Conservation (phyloP, 1,284 basidiomycete species). For the Agroathelia rolfsii region DNA sequence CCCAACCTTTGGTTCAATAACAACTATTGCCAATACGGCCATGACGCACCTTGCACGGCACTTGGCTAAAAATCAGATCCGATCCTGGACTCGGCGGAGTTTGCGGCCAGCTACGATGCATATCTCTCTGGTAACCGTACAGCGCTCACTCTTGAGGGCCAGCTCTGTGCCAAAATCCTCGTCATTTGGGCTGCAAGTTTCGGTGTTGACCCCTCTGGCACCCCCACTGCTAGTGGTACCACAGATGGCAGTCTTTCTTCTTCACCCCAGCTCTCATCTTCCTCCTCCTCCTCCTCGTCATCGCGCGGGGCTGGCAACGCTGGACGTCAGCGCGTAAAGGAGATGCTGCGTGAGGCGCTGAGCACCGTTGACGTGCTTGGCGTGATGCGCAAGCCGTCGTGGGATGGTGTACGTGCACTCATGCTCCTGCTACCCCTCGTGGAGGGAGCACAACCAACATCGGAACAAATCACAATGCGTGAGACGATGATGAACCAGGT, state of each 20-base stretch:
- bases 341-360: slow-evolving; percentile 66
- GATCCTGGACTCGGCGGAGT: slow-evolving; percentile 66
- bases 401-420: slow-evolving; percentile 77
- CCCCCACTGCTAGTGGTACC: slow-evolving; percentile 15
- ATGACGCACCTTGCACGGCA: too few species aligned
- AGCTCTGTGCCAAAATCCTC: slow-evolving; percentile 58
- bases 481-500: slow-evolving; percentile 56
- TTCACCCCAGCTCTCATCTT: slow-evolving; percentile 11
- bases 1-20: too few species aligned
- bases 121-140: slow-evolving; percentile 47
- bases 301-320: slow-evolving; percentile 10
- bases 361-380: slow-evolving; percentile 71
- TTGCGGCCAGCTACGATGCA: slow-evolving; percentile 56
- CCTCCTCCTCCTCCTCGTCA: slow-evolving; percentile 14
- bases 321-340: slow-evolving; percentile 27
- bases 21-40: too few species aligned
- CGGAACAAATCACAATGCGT: slow-evolving; percentile 48
- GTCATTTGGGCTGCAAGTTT: slow-evolving; percentile 83
- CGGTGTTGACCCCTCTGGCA: slow-evolving; percentile 51
- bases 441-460: too few species aligned
- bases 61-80: too few species aligned
- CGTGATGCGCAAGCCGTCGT: slow-evolving; percentile 70
- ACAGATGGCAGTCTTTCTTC: slow-evolving; percentile 10
- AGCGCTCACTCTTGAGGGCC: slow-evolving; percentile 49
- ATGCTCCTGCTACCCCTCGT: slow-evolving; percentile 73